These are phyloP conservation scores for Yamadazyma atlantica DNA, from an alignment of 1,139 yeast species.

Conservation along the genomic window DNA sequence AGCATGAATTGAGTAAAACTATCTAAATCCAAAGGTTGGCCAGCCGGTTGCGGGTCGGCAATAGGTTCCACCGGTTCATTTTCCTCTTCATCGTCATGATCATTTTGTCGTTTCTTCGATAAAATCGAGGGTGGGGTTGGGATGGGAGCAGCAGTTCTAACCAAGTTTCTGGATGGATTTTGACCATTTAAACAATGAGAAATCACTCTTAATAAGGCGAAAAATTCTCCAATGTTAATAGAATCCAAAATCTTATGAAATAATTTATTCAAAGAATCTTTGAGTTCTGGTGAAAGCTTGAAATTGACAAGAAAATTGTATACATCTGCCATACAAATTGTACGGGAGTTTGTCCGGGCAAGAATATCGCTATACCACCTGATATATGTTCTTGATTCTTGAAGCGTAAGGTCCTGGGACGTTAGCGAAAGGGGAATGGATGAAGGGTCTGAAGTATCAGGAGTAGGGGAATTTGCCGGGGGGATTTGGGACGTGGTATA, in stretches of 20 bases:
- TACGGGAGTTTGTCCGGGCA: conserved; percentile 53
- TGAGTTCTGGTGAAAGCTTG: conserved; percentile 42
- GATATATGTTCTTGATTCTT: conserved; percentile 70
- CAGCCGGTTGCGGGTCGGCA: no score
- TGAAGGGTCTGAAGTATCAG: conserved; percentile 8
- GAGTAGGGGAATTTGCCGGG: no score
- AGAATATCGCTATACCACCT: conserved; percentile 77
- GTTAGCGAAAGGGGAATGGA: conserved; percentile 61
- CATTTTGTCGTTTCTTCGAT: conserved; percentile 51
- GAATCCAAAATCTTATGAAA: conserved; percentile 51
- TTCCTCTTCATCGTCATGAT: conserved; percentile 39
- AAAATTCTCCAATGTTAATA: conserved; percentile 72
- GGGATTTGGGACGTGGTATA: no score
- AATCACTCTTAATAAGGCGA: conserved; percentile 65
- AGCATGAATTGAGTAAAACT: conserved; percentile 71
- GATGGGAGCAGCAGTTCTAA: conserved; percentile 53
- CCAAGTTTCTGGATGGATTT: conserved; percentile 51
- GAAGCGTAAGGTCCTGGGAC: conserved; percentile 58
- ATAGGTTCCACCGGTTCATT: no score
- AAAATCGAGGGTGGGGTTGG: conserved; percentile 71
- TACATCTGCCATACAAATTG: conserved; percentile 62
- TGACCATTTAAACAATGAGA: conserved; percentile 54
- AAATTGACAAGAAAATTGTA: conserved; percentile 64
- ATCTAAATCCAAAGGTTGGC: conserved; percentile 56
- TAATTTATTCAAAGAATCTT: conserved; percentile 46